phyloP scores from a whole-genome alignment of 345 rosid species.

The Bretschneidera sinensis region DNA sequence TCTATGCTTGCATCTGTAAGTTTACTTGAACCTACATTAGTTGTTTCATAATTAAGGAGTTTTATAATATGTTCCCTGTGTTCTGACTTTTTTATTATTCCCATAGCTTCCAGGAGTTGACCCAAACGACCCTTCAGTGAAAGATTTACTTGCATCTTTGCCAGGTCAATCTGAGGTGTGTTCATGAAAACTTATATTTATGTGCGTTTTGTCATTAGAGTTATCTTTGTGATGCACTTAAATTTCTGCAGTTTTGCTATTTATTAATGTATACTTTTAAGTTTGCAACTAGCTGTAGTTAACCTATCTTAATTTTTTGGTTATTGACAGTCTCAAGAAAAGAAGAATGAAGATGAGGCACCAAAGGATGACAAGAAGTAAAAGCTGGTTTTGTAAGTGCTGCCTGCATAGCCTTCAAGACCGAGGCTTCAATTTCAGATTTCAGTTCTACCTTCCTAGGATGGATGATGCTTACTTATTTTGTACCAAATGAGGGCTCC shows the following conservation, averaged over 20 bases:
- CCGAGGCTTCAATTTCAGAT: too few species aligned
- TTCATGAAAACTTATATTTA: conserved; percentile 1
- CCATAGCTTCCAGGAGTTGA: conserved; percentile 86
- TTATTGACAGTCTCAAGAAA: conserved; percentile 29
- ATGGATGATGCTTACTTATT: neutral
- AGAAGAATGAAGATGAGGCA: conserved; percentile 42
- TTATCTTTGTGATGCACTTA: too few species aligned
- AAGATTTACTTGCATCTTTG: conserved; percentile 65
- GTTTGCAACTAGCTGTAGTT: neutral
- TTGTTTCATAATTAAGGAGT: conserved; percentile 1
- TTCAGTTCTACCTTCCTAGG: neutral
- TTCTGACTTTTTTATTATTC: conserved; percentile 4
- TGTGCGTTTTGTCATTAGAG: neutral
- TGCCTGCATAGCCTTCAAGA: too few species aligned
- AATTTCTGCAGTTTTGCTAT: too few species aligned
- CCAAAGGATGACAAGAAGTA: conserved; percentile 40
- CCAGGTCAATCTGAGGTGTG: conserved; percentile 62
- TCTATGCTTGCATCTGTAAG: conserved; percentile 75
- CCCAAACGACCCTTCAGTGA: conserved; percentile 69
- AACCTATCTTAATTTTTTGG: neutral
- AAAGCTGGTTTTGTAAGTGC: conserved; percentile 1
- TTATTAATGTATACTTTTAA: too few species aligned
- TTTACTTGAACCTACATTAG: neutral
- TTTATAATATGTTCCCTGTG: conserved; percentile 3
- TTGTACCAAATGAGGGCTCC: too few species aligned